These are phyloP conservation scores for Yarrowia sp. DNA, from an alignment of 805 yeast genomes.

Conservation along the genomic window DNA sequence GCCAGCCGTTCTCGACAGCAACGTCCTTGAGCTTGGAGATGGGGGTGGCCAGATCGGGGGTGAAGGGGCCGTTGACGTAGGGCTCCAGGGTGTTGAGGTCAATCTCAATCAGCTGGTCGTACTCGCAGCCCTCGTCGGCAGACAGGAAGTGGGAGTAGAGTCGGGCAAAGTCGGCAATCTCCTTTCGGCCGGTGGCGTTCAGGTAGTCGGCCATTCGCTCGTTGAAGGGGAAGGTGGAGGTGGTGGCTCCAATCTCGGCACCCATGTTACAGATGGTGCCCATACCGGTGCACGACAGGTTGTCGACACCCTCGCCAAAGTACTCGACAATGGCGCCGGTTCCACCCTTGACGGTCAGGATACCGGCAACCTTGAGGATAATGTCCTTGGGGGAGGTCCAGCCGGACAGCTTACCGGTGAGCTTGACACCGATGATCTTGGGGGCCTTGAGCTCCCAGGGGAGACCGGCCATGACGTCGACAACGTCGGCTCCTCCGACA, in stretches of 20 bases:
- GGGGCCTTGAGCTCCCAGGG: constrained; percentile 99
- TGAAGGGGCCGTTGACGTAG: constrained; percentile 96
- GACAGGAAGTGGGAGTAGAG: constrained; percentile 65
- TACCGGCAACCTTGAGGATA: constrained; percentile 90
- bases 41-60: constrained; percentile 97
- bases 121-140: constrained; percentile 93
- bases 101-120: constrained; percentile 91
- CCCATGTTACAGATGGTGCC: constrained; percentile 99
- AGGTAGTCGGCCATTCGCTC: constrained; percentile 86
- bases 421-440: constrained; percentile 90
- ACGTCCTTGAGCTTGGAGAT: constrained; percentile 84
- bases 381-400: constrained; percentile 99
- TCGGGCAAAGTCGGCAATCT: constrained; percentile 82
- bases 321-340: constrained; percentile 96
- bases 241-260: constrained; percentile 98
- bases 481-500: constrained; percentile 99
- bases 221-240: constrained; percentile 97
- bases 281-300: constrained; percentile 97
- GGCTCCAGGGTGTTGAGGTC: constrained; percentile 92
- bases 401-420: constrained; percentile 89
- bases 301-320: constrained; percentile 92
- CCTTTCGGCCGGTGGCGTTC: constrained; percentile 82
- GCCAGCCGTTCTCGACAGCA: constrained; percentile 89
- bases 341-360: constrained; percentile 96
- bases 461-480: constrained; percentile 90